These are phyloP conservation scores for Sporothrix luriei DNA, from an alignment of 2,329 filamentous ascomycete species.

Conservation along the genomic window DNA sequence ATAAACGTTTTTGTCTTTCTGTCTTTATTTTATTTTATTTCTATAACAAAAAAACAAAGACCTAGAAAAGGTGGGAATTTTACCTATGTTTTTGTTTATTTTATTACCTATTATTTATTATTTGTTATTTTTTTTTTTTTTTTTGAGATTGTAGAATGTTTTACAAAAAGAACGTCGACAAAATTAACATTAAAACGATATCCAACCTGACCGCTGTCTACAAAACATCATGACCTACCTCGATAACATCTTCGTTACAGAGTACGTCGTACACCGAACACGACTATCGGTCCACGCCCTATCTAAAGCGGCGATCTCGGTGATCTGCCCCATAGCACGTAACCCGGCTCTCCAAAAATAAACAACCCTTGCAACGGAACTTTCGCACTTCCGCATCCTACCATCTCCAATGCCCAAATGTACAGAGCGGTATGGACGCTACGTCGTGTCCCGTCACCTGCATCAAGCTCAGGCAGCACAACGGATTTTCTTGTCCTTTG, in stretches of 20 bases:
- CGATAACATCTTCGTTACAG: background rate
- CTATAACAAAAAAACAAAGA: no score
- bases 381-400: background rate
- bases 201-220: background rate
- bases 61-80: no score
- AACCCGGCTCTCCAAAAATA: slow-evolving; percentile 12
- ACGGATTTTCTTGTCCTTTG: background rate
- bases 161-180: background rate
- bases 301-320: slow-evolving; percentile 3
- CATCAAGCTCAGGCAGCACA: background rate
- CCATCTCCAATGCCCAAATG: background rate
- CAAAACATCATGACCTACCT: background rate
- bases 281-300: background rate
- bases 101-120: no score
- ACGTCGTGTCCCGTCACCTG: background rate
- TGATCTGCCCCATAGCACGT: background rate
- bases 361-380: background rate
- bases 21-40: no score
- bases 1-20: no score
- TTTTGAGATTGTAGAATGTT: background rate
- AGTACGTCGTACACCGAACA: no score
- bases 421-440: background rate
- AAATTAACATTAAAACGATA: background rate
- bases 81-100: no score
- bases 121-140: no score